phyloP scores from a whole-genome alignment of 768 basidiomycete species.

The Paxillus ammoniavirescens region DNA sequence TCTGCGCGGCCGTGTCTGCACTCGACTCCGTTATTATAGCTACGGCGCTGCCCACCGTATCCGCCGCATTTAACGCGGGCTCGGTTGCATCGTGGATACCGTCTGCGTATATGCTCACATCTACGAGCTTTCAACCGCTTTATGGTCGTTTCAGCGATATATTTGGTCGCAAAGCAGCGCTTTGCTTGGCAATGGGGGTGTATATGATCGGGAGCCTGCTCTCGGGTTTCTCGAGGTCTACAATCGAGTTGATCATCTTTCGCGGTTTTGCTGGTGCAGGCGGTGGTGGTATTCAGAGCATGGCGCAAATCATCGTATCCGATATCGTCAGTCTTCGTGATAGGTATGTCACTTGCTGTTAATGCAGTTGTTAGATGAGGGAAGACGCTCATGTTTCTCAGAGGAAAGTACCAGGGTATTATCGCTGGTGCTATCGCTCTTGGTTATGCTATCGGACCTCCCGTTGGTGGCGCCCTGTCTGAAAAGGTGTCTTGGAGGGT shows the following conservation, averaged over 20 bases:
- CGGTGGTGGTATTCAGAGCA: constrained; percentile 67
- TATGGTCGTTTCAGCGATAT: constrained; percentile 67
- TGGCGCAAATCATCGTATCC: constrained; percentile 69
- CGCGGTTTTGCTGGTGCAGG: constrained; percentile 69
- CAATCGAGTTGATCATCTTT: constrained; percentile 67
- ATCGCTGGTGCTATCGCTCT: constrained; percentile 54
- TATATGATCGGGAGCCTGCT: constrained; percentile 67
- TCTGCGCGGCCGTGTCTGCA: constrained; percentile 60
- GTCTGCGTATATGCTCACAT: constrained; percentile 67
- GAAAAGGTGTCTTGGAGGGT: constrained; percentile 65
- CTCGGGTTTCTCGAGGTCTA: constrained; percentile 63
- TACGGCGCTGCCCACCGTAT: constrained; percentile 72
- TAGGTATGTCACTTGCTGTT: constrained; percentile 36
- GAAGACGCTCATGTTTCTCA: constrained; percentile 17
- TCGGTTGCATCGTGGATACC: constrained; percentile 61
- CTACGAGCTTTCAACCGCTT: constrained; percentile 38
- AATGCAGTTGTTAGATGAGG: background rate
- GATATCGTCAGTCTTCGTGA: constrained; percentile 73
- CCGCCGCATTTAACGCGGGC: constrained; percentile 56
- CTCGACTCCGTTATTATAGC: constrained; percentile 74
- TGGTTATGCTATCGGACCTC: constrained; percentile 65
- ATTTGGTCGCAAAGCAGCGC: constrained; percentile 61
- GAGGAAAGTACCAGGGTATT: constrained; percentile 78
- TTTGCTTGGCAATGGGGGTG: constrained; percentile 56
- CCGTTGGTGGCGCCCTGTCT: constrained; percentile 64